Base-by-base conservation (phyloP, 139 green algal genomes). In the Parachlorella kessleri region DNA sequence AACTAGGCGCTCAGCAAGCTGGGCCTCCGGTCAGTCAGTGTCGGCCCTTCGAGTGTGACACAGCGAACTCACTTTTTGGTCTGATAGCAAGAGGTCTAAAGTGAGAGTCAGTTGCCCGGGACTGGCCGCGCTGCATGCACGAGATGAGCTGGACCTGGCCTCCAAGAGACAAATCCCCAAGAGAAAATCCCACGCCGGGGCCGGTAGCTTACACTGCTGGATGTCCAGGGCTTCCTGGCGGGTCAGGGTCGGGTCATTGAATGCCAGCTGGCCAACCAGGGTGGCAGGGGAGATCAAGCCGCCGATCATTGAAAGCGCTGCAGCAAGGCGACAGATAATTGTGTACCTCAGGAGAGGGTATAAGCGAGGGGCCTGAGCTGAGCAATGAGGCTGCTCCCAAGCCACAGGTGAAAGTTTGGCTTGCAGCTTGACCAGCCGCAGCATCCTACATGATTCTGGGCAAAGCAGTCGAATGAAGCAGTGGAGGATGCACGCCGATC, bases 131-230 rank as follows among this genome's bases (percentile, higher is more conserved):
- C n/a, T n/a, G n/a, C n/a, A n/a, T n/a, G n/a, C n/a, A n/a, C n/a
- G n/a, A n/a, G n/a, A n/a, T n/a, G n/a, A n/a, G n/a, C n/a, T n/a
- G n/a, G n/a, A n/a, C n/a, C n/a, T n/a, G n/a, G n/a, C n/a, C n/a
- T n/a, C n/a, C n/a, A n/a, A n/a, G n/a, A n/a, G n/a, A n/a, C n/a
- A n/a, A n/a, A n/a, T n/a, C n/a, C n/a, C n/a, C n/a, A n/a, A n/a
- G n/a, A n/a, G n/a, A n/a, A n/a, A n/a, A n/a, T n/a, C n/a, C n/a
- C n/a, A n/a, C 48, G 10, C 48, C 48, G 14, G 14, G 14, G 48
- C 48, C 48, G 14, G 14, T 18, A 6, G n/a, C 66, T 40, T 39
- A 71, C 66, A 78, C 54, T 70, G 48, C 38, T 55, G 70, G 70
- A 26, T 54, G 41, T 4, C 24, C 30, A n/a, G 35, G 4, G 63